Evolutionary conservation across 1,284 basidiomycete genomes (phyloP).

Genomic region (Cryptococcus maquisensis): DNA sequence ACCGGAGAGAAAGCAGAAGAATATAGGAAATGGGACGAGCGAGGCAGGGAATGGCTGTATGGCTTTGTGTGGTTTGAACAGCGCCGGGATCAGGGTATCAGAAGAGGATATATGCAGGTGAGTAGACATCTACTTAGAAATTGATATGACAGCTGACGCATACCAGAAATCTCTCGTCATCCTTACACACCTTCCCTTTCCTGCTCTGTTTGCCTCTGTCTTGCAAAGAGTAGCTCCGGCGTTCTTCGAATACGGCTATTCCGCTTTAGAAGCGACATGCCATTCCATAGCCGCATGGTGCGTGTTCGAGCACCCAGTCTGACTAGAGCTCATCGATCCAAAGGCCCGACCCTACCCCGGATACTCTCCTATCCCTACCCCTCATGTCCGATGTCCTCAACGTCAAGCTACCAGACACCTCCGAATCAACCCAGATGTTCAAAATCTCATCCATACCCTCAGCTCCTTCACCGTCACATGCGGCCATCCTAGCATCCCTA

Average conservation of each 20-base stretch:
- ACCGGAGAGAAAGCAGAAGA: slow-evolving; percentile 42
- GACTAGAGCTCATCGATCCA: neutral
- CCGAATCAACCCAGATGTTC: slow-evolving; percentile 64
- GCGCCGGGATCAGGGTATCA: slow-evolving; percentile 62
- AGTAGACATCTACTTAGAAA: slow-evolving; percentile 13
- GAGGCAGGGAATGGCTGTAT: slow-evolving; percentile 56
- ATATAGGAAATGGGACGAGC: slow-evolving; percentile 43
- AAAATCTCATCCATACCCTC: slow-evolving; percentile 7
- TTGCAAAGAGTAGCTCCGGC: slow-evolving; percentile 68
- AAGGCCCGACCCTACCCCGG: slow-evolving; percentile 65
- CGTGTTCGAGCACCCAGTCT: slow-evolving; percentile 32
- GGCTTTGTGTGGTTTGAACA: slow-evolving; percentile 81
- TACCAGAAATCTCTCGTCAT: slow-evolving; percentile 76
- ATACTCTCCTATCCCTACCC: slow-evolving; percentile 65
- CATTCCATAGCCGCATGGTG: slow-evolving; percentile 82
- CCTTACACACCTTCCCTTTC: slow-evolving; percentile 76
- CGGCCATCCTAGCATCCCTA: slow-evolving; percentile 59
- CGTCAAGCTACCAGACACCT: slow-evolving; percentile 64
- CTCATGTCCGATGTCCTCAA: slow-evolving; percentile 72
- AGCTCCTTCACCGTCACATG: slow-evolving; percentile 9
- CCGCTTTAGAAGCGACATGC: slow-evolving; percentile 79
- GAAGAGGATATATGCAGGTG: slow-evolving; percentile 83
- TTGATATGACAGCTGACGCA: neutral
- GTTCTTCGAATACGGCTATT: slow-evolving; percentile 67
- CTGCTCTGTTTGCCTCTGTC: slow-evolving; percentile 71